Base-by-base conservation (phyloP, 306 rosid species). In the Fragaria ananassa region DNA sequence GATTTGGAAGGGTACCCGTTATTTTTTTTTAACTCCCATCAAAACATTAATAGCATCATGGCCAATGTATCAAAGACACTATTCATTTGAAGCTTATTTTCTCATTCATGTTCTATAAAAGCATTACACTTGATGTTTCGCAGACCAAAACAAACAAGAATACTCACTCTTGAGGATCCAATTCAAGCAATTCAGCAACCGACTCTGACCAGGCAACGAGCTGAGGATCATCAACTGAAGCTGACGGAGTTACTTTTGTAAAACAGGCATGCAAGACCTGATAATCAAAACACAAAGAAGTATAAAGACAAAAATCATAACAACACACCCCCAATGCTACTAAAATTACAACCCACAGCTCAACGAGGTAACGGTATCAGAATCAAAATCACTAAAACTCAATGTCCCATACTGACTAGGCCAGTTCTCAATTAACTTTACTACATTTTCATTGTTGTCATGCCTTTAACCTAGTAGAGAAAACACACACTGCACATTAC, bases 201-300 rank as follows among this genome's bases (percentile, higher is more conserved):
- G 93, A 72, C 72, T 85, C 84, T 4, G 99, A 92, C 88, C 90
- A 96, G 13, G 92, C 89, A 12, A 91, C 98, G 31, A 96, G 97
- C 79, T 92, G 97, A 81, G 99, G 99, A 78, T 87, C 81, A 18
- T 92, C 90, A 37, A 96, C 97, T 84, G 67, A 66, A 35, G 68
- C 91, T 1, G 99, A 92, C 0, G 98, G 98, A 2, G 85, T 86
- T 17, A 92, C 93, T 83, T 86, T 89, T 0, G 98, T 81, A 77
- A 87, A 92, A 69, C 98, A 96, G 69, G 99, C 97, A 82, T 89
- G 99, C 78, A 96, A 75, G 18, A 96, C 98, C 98, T 95, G 84
- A 80, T 68, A 70, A 29, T 45, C 25, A 53, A 66, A 65, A 17
- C 34, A 18, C 46, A 25, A 58, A 63, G 1, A 64, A 31, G 21